These are phyloP conservation scores for Trichoderma breve DNA, from an alignment of 2,329 filamentous ascomycete species.

Conservation along the genomic window DNA sequence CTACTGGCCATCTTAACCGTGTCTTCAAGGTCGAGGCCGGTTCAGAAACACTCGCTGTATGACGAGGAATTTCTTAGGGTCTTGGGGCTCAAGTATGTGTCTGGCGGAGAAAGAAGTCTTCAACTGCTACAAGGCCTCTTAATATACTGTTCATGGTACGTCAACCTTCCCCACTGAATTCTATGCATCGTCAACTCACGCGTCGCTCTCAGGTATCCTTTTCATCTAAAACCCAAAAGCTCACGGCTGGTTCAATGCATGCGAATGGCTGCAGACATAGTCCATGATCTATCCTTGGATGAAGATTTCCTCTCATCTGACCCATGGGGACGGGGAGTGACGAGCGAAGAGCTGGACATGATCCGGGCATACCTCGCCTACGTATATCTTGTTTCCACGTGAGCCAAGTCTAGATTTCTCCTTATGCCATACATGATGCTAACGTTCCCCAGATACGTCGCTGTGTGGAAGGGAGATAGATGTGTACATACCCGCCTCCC, in stretches of 20 bases:
- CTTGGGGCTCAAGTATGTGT: not conserved
- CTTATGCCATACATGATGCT: not conserved
- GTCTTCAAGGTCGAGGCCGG: not conserved
- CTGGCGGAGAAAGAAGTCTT: not conserved
- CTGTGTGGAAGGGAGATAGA: not conserved
- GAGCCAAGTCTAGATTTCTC: not conserved
- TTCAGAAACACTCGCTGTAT: not conserved
- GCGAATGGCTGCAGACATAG: not conserved
- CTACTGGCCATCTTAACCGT: not conserved
- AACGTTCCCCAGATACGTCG: not conserved
- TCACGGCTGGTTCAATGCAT: not conserved
- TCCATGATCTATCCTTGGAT: not conserved
- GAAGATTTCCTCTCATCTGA: not conserved
- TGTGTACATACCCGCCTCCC: not conserved
- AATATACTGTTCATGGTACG: not conserved
- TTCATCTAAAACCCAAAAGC: not conserved
- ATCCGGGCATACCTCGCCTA: not conserved
- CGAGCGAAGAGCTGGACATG: not conserved
- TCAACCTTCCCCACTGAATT: not conserved
- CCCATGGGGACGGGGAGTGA: not conserved
- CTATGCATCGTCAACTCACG: not conserved
- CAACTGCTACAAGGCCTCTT: not conserved
- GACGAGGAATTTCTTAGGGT: not conserved
- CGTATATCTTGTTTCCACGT: not conserved
- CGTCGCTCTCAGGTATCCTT: not conserved